Evolutionary conservation across 139 green algal species (phyloP), one percentile per base, ranked within the genome.

Genomic region (Chlorella sp.): DNA sequence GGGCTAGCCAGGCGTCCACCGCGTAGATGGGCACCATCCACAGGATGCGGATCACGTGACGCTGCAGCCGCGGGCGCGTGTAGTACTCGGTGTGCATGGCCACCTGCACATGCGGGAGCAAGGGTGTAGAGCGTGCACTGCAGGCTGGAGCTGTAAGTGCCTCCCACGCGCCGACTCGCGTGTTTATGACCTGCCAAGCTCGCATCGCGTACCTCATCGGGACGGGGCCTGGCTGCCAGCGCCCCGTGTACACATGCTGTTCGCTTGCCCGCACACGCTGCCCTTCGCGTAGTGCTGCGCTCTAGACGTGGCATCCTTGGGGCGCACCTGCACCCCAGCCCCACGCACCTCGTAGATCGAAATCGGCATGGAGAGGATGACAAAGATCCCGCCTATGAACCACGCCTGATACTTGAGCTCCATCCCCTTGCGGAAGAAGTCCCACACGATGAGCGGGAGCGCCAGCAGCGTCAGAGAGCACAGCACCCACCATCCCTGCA

Each of bases 1-100:
- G 79, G n/a, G 83, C 81, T 30, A 95, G 78, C 91, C 93, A 98
- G 31, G 80, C 85, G 76, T 96, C 88, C 32, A 55, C 42, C 17
- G 42, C 42, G 42, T 55, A 55, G 42, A 55, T 55, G 42, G 42
- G 42, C 10, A 96, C 91, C 91, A 96, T 96, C 76, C 85, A 91
- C 35, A 96, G 78, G 51, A 97, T 96, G 17, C 94, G 87, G 67
- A 97, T 91, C 29, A 97, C 88, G 26, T 93, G 84, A 23, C 91
- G 88, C 83, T 98, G 94, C 67, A 97, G 83, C 60, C 79, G 70
- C 1, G 94, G 94, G 23, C 84, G 82, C 3, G 88, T 93, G 79
- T 95, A 98, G 84, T 97, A 92, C 72, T 95, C 91, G 29, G 94
- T 86, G 81, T 98, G 94, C 91, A 96, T 91, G 22, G 91, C 92